Evolutionary conservation across 2,329 filamentous ascomycete genomes (phyloP), one percentile per base, ranked within the genome.

Genomic region (Penicillium sp.): DNA sequence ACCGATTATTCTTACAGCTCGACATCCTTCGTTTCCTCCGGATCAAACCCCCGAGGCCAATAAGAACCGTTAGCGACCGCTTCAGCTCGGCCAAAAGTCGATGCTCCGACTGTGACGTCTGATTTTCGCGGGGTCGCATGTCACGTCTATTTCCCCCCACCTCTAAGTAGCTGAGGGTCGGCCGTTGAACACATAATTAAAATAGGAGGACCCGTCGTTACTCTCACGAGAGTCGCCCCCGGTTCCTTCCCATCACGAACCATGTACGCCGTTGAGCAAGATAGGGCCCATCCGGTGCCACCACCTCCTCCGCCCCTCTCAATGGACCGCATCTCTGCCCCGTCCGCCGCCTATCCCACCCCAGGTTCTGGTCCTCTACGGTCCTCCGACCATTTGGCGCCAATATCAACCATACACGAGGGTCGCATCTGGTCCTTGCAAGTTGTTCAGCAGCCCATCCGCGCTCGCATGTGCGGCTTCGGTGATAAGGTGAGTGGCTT

Each of bases 401-500:
- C 71, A 6, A 59, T 71, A 16, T 64, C 66, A 6, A 71, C 68
- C 41, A 57, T 68, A 32, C 71, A 67, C 40, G 68, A 73, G 22
- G 71, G 70, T 36, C 68, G 71, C 24, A 69, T 69, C 35, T 75
- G 69, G 68, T 86, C 83, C 51, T 78, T 95, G 41, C 76, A 84
- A 56, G 88, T 96, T 50, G 83, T 87, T 56, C 93, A 98, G 73
- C 89, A 97, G 69, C 93, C 93, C 41, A 79, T 88, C 60, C 83
- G 93, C 60, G 93, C 93, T 56, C 87, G 93, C 51, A 97, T 97
- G 93, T 98, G 93, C 73, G 93, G 93, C 6, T 98, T 97, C 72
- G 93, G 93, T 52, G 93, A 98, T 74, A 98, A 97, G 79, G 88
- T 93, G 72, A 46, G 73, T 59, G 34, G 5, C 31, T 45, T 44